These are phyloP conservation scores for Fusarium illudens DNA, from an alignment of 2,329 filamentous ascomycete genomes.

Conservation along the genomic window DNA sequence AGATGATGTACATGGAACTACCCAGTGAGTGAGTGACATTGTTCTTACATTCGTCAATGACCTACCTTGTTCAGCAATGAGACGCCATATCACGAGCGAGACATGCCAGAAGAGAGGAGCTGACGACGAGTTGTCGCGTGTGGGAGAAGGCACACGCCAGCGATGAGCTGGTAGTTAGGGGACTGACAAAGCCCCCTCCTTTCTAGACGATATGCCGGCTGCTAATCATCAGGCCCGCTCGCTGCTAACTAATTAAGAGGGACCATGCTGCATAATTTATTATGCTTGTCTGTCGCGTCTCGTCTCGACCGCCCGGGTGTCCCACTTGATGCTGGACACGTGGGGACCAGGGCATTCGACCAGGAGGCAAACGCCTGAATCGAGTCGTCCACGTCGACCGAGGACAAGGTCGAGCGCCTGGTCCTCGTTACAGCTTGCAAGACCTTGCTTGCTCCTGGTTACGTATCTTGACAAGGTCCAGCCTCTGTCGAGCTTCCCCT, in stretches of 20 bases:
- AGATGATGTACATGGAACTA: constrained; percentile 1
- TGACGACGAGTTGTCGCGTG: constrained; percentile 4
- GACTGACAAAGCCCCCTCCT: too few species aligned
- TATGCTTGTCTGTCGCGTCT: constrained; percentile 1
- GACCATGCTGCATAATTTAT: constrained; percentile 19
- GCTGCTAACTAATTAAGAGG: constrained; percentile 10
- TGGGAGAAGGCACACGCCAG: constrained; percentile 4
- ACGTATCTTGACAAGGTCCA: background rate
- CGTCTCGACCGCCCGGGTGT: background rate
- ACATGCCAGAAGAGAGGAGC: background rate
- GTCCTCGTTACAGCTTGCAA: too few species aligned
- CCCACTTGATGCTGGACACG: constrained; percentile 35
- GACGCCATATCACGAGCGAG: constrained; percentile 22
- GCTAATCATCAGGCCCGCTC: background rate
- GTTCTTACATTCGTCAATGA: too few species aligned
- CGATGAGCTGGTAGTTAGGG: constrained; percentile 3
- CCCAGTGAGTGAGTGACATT: background rate
- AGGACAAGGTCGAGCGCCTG: background rate
- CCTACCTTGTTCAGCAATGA: constrained; percentile 4
- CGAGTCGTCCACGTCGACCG: constrained; percentile 4
- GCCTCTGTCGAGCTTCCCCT: background rate
- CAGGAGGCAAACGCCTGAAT: background rate
- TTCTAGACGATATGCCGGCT: constrained; percentile 13
- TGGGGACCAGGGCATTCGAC: constrained; percentile 12
- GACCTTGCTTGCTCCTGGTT: background rate